Evolutionary conservation across 1,139 yeast species (phyloP).

Genomic region (Cylindricascospora bacillispora): DNA sequence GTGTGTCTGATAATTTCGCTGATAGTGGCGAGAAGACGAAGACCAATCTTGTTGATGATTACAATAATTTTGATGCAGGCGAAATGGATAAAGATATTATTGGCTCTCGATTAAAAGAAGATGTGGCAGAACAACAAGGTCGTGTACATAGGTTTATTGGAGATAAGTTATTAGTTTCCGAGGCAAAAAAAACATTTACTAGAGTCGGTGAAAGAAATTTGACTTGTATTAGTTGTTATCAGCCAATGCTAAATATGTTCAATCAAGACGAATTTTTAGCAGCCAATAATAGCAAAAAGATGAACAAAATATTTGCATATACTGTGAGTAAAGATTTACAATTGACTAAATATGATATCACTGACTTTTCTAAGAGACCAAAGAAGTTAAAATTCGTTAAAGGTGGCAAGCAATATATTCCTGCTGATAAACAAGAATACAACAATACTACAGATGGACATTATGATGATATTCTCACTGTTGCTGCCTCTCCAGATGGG

Average conservation of each 20-base stretch:
- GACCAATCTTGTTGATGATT: slow-evolving; percentile 33
- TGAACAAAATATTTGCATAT: slow-evolving; percentile 39
- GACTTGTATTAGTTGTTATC: slow-evolving; percentile 31
- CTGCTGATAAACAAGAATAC: slow-evolving; percentile 31
- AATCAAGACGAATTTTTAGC: slow-evolving; percentile 10
- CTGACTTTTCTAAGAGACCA: slow-evolving; percentile 39
- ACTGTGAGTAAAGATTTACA: slow-evolving; percentile 77
- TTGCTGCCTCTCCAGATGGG: slow-evolving; percentile 83
- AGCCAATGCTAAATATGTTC: slow-evolving; percentile 25
- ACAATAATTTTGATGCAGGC: slow-evolving; percentile 72
- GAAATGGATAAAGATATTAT: slow-evolving; percentile 82
- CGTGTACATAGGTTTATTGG: slow-evolving; percentile 60
- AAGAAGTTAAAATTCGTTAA: slow-evolving; percentile 47
- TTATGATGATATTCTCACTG: slow-evolving; percentile 58
- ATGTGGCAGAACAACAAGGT: slow-evolving; percentile 84
- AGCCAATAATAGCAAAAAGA: slow-evolving; percentile 12
- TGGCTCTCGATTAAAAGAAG: slow-evolving; percentile 66
- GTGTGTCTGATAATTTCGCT: slow-evolving; percentile 4
- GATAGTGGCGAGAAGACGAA: slow-evolving; percentile 7
- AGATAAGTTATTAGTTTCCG: slow-evolving; percentile 37
- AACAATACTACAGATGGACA: slow-evolving; percentile 43
- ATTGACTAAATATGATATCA: slow-evolving; percentile 65
- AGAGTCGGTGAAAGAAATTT: slow-evolving; percentile 49
- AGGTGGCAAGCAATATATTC: slow-evolving; percentile 46
- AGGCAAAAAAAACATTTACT: slow-evolving; percentile 31